Conservation (phyloP, 371 early-diverging fungal species). For the Fennellomyces sp. region DNA sequence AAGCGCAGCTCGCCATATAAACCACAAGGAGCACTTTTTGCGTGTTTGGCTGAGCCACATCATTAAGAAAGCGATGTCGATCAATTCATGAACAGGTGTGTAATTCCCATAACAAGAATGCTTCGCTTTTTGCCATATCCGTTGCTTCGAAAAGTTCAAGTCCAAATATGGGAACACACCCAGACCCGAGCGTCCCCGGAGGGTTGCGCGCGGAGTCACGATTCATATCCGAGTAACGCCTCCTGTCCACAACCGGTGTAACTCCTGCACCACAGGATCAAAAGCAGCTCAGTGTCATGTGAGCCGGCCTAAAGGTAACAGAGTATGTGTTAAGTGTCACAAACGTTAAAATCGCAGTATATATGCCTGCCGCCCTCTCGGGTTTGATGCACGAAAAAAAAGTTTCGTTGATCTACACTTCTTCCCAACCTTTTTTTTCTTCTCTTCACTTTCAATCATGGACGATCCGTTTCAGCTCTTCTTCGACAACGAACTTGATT, state of each 20-base stretch:
- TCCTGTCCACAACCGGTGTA: background rate
- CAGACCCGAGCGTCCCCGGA: conserved; percentile 1
- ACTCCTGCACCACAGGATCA: background rate
- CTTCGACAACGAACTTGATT: background rate
- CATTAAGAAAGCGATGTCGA: background rate
- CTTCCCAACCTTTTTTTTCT: background rate
- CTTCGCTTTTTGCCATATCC: background rate
- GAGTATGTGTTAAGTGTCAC: background rate
- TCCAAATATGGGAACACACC: background rate
- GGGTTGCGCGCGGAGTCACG: conserved; percentile 6
- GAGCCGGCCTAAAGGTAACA: background rate
- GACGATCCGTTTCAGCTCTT: conserved; percentile 2
- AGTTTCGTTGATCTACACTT: conserved; percentile 5
- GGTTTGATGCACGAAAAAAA: background rate
- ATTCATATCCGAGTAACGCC: conserved; percentile 3
- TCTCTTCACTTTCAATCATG: background rate
- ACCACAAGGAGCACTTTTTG: too few relatives aligned
- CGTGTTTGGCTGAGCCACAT: background rate
- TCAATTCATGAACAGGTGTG: background rate
- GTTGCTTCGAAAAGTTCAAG: background rate
- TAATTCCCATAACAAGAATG: background rate
- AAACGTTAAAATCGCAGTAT: background rate
- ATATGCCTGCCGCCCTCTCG: background rate
- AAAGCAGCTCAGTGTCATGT: background rate
- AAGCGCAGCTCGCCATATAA: too few relatives aligned